Evolutionary conservation across 495 filamentous ascomycete genomes (phyloP).

Genomic region (Chaetomium fimeti): DNA sequence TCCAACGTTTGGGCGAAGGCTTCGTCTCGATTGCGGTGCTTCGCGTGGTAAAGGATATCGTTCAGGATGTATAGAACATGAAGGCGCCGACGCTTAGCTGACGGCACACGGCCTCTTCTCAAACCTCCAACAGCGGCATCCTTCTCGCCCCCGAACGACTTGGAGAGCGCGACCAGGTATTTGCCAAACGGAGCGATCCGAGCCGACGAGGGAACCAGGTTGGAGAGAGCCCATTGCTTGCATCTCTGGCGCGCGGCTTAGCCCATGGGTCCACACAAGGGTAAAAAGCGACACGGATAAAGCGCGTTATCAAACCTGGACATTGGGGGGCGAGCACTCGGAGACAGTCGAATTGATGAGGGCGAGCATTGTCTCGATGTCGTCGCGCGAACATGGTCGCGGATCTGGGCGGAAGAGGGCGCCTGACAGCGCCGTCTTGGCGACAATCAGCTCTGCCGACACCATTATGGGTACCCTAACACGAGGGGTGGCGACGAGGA

Average conservation of each 20-base stretch:
- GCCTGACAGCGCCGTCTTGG: constrained; percentile 76
- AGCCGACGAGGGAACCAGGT: constrained; percentile 65
- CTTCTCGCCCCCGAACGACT: constrained; percentile 50
- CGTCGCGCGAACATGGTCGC: constrained; percentile 63
- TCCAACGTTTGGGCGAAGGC: constrained; percentile 61
- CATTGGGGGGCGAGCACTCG: constrained; percentile 77
- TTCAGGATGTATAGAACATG: constrained; percentile 81
- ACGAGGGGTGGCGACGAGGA: neutral
- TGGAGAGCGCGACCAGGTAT: constrained; percentile 68
- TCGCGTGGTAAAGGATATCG: constrained; percentile 78
- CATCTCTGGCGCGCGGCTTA: constrained; percentile 67
- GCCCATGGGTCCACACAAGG: constrained; percentile 48
- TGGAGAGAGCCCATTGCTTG: constrained; percentile 78
- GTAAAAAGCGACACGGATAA: constrained; percentile 51
- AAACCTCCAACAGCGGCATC: constrained; percentile 21
- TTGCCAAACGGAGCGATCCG: constrained; percentile 69
- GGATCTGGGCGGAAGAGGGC: constrained; percentile 76
- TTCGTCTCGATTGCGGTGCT: constrained; percentile 56
- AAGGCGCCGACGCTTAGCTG: constrained; percentile 66
- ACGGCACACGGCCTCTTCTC: constrained; percentile 44
- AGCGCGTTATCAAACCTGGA: constrained; percentile 86
- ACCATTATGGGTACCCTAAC: constrained; percentile 52
- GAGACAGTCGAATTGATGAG: constrained; percentile 64
- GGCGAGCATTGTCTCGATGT: constrained; percentile 69
- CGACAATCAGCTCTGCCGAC: constrained; percentile 72